phyloP scores from a whole-genome alignment of 78 protist genomes.

The Speleostelium caveatum region DNA sequence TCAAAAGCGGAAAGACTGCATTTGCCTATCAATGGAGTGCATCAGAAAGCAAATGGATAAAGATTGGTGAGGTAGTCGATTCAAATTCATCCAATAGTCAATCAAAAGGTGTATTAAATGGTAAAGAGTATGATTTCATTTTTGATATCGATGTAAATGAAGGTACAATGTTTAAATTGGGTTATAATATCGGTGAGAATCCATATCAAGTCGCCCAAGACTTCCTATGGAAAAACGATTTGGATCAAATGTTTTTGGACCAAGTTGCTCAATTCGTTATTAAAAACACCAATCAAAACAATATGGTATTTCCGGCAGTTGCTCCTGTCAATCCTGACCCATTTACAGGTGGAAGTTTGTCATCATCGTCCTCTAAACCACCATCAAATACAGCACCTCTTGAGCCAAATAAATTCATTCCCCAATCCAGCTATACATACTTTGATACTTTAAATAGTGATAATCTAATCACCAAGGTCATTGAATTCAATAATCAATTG shows the following conservation, averaged over 20 bases:
- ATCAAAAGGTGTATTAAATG: conserved; percentile 47
- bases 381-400: background rate
- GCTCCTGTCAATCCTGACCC: background rate
- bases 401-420: conserved; percentile 25
- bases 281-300: conserved; percentile 32
- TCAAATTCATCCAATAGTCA: conserved; percentile 1
- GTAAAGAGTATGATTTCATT: conserved; percentile 90
- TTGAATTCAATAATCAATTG: conserved; percentile 51
- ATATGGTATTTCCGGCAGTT: background rate
- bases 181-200: conserved; percentile 81
- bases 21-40: conserved; percentile 71
- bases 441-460: conserved; percentile 63
- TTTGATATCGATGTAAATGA: conserved; percentile 89
- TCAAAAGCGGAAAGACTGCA: conserved; percentile 53
- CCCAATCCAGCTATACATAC: conserved; percentile 22
- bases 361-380: conserved; percentile 3
- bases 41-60: conserved; percentile 60
- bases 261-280: conserved; percentile 82
- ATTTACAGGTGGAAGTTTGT: background rate
- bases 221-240: conserved; percentile 45
- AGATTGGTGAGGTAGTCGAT: conserved; percentile 86
- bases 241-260: conserved; percentile 59
- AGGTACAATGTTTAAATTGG: conserved; percentile 78
- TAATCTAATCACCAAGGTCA: conserved; percentile 1
- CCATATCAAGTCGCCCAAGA: conserved; percentile 85